Evolutionary conservation across 495 filamentous ascomycete species (phyloP), one percentile per base, ranked within the genome.

Genomic region (Aspergillus haitiensis): DNA sequence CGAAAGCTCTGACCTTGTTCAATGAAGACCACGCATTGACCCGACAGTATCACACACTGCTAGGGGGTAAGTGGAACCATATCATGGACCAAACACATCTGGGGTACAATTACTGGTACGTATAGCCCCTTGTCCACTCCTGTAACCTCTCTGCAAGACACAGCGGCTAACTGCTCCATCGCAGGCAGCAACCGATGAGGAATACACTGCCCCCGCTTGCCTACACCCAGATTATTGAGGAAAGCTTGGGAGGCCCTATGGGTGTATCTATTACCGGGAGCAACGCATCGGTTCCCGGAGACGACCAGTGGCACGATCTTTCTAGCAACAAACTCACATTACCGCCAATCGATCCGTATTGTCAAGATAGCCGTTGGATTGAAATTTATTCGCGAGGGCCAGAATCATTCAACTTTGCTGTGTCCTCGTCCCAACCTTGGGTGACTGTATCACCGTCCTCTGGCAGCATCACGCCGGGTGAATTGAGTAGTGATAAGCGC

Each of bases 61-160:
- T 90, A 0, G 75, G 76, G 49, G 88, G 88, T 0, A 91, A 90
- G 71, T 92, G 88, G 88, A 83, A 81, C 67, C 83, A 87, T 68
- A 86, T 92, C 70, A 83, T 90, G 70, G 85, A 88, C 62, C 81
- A 84, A 59, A 74, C 80, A 5, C 81, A 84, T 58, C 59, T 81
- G 46, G 78, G 81, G 2, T 82, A 82, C 55, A 65, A 73, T 12
- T 77, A 80, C 68, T 79, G 75, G 75, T 61, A 42, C 50, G 31
- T 16, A 31, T 34, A 6, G 37, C 37, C 37, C 11, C 21, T 27
- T 3, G 3, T 27, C 21, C 3, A 27, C 3, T 27, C 21, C 21
- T 27, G 21, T 27, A 27, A 27, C 21, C 37, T 12, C 3, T 10
- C 9, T n/a, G 11, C 58, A 27, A 33, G 27, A 3, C 16, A 5